These are phyloP conservation scores for Hypoxylon fragiforme DNA, from an alignment of 495 filamentous ascomycete genomes.

Conservation along the genomic window DNA sequence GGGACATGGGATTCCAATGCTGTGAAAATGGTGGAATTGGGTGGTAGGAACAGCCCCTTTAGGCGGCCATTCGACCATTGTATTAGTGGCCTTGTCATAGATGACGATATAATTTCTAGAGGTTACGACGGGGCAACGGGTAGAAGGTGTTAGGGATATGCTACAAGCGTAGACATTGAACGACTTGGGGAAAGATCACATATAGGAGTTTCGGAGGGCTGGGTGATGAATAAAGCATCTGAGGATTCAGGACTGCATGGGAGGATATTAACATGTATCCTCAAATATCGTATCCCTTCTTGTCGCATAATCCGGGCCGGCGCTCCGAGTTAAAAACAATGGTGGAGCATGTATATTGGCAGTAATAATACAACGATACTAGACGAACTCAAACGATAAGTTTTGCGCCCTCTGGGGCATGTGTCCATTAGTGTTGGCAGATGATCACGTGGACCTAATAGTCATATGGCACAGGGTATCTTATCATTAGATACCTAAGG, in stretches of 20 bases:
- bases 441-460: no score
- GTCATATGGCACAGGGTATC: no score
- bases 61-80: conserved; percentile 28
- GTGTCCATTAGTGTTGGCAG: no score
- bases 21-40: conserved; percentile 9
- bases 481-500: no score
- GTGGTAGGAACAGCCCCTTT: conserved; percentile 1
- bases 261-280: conserved; percentile 20
- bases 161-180: conserved; percentile 24
- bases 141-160: conserved; percentile 12
- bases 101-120: conserved; percentile 27
- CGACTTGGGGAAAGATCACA: conserved; percentile 15
- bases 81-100: conserved; percentile 37
- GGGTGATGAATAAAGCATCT: conserved; percentile 27
- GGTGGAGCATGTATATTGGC: conserved; percentile 19
- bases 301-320: conserved; percentile 26
- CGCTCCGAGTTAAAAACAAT: conserved; percentile 14
- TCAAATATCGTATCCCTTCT: conserved; percentile 20
- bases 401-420: no score
- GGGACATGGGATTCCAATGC: conserved; percentile 15
- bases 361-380: conserved; percentile 20
- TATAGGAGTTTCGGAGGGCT: conserved; percentile 24
- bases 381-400: background rate
- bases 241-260: conserved; percentile 27
- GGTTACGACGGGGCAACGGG: conserved; percentile 24